phyloP scores from a whole-genome alignment of 345 rosid species.

The Geranium rotundifolium region DNA sequence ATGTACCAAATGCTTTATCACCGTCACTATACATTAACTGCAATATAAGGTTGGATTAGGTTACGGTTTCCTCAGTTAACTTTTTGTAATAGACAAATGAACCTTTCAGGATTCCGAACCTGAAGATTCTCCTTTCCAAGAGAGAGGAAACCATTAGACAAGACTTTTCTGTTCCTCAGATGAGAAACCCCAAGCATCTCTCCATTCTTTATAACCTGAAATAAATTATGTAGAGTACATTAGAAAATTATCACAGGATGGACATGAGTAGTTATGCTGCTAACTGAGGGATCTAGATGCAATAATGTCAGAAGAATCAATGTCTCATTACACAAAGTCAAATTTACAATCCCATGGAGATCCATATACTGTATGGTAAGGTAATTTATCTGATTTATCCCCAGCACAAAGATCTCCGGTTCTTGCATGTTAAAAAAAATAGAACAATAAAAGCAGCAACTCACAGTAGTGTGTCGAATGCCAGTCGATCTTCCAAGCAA shows the following conservation, averaged over 20 bases:
- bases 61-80: constrained; percentile 9
- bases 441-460: constrained; percentile 19
- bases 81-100: constrained; percentile 3
- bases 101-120: constrained; percentile 34
- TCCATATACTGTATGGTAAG: background rate
- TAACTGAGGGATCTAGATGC: no score
- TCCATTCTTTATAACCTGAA: constrained; percentile 93
- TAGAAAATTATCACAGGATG: background rate
- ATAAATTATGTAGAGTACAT: constrained; percentile 9
- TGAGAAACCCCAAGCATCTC: constrained; percentile 99
- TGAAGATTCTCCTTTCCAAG: constrained; percentile 94
- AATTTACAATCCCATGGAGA: background rate
- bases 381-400: background rate
- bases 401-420: background rate
- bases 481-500: constrained; percentile 89
- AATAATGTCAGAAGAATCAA: no score
- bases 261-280: background rate
- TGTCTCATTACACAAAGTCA: no score
- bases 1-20: constrained; percentile 93
- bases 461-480: constrained; percentile 83
- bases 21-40: constrained; percentile 98
- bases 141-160: constrained; percentile 81
- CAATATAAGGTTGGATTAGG: constrained; percentile 19
- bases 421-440: background rate
- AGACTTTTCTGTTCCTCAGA: constrained; percentile 83